A percentile compares a stretch with the other conserved stretches of the same genome.
Evolutionary conservation across 1,139 yeast genomes (phyloP).

Genomic region (Candida tropicalis): DNA sequence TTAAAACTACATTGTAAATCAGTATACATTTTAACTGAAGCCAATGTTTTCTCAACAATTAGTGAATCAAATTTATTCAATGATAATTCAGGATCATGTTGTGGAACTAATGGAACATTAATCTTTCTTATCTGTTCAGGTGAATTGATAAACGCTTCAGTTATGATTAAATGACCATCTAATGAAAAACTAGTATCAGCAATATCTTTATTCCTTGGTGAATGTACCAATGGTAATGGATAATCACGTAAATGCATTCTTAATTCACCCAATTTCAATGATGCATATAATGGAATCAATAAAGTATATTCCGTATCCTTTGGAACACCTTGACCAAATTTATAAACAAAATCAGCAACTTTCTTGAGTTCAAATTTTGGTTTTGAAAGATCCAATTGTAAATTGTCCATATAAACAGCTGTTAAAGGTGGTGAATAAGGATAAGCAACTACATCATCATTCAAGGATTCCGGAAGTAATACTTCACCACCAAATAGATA

Average conservation of each 20-base stretch:
- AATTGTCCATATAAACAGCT: constrained; percentile 54
- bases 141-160: constrained; percentile 44
- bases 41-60: constrained; percentile 72
- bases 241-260: constrained; percentile 65
- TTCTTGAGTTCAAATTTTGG: constrained; percentile 59
- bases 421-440: constrained; percentile 67
- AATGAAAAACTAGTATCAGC: constrained; percentile 26
- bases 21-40: constrained; percentile 74
- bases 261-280: constrained; percentile 51
- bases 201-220: constrained; percentile 28
- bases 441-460: constrained; percentile 60
- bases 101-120: constrained; percentile 58
- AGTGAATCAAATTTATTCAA: constrained; percentile 49
- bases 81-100: constrained; percentile 22
- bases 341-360: constrained; percentile 62
- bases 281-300: constrained; percentile 62
- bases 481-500: constrained; percentile 50
- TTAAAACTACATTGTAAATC: constrained; percentile 58
- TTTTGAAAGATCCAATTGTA: constrained; percentile 54
- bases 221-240: constrained; percentile 60
- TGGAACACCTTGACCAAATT: constrained; percentile 85
- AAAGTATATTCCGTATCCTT: constrained; percentile 66
- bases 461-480: constrained; percentile 45
- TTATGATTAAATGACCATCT: constrained; percentile 51
- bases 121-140: constrained; percentile 58